Percentiles rank a stretch among this genome's conserved stretches.
phyloP scores from a whole-genome alignment of 768 basidiomycete genomes.

The Lentinula raphanica region DNA sequence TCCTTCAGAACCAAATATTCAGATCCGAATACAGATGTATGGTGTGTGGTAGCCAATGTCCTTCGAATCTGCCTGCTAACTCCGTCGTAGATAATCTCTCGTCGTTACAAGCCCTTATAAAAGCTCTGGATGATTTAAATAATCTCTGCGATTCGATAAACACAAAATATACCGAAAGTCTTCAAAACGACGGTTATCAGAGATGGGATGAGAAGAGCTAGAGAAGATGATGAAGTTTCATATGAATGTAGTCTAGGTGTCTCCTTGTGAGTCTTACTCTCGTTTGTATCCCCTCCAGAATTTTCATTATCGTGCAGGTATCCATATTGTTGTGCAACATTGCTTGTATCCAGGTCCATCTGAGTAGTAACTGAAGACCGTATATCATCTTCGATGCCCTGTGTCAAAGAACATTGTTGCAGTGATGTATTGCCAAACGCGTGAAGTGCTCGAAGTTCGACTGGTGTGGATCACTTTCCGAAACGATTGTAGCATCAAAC shows the following conservation, averaged over 20 bases:
- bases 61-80: neutral
- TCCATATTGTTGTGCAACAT: neutral
- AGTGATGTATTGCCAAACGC: too few species aligned
- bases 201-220: constrained; percentile 67
- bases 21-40: constrained; percentile 99
- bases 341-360: too few species aligned
- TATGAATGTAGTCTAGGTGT: neutral
- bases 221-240: neutral
- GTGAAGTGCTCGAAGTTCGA: too few species aligned
- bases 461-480: too few species aligned
- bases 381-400: too few species aligned
- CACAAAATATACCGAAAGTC: constrained; percentile 57
- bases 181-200: constrained; percentile 51
- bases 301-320: neutral
- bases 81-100: constrained; percentile 71
- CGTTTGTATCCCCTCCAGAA: neutral
- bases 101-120: constrained; percentile 72
- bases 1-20: constrained; percentile 94
- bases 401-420: too few species aligned
- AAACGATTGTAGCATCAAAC: too few species aligned
- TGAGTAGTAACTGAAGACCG: too few species aligned
- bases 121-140: constrained; percentile 74
- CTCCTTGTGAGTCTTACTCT: neutral
- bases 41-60: constrained; percentile 49
- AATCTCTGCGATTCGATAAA: constrained; percentile 68